phyloP scores from a whole-genome alignment of 116 monocot species.

The Phalaenopsis hybrid region DNA sequence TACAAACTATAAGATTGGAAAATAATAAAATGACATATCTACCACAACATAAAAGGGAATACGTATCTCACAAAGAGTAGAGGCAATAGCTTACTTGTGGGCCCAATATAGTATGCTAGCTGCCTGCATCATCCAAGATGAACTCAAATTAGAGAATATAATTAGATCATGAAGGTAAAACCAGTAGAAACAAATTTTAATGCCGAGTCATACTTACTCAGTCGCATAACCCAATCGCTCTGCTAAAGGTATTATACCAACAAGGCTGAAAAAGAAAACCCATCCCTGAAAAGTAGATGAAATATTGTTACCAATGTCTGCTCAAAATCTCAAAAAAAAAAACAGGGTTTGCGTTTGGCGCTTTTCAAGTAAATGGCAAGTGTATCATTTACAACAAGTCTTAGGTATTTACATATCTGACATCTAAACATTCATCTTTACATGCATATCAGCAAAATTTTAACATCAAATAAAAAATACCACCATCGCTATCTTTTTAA shows the following conservation, averaged over 20 bases:
- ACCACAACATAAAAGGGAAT: neutral
- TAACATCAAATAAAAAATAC: no score
- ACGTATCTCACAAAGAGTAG: neutral
- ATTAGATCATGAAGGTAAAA: neutral
- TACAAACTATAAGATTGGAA: neutral
- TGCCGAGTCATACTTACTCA: constrained; percentile 55
- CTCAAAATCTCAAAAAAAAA: neutral
- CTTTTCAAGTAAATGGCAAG: neutral
- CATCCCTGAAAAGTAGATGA: constrained; percentile 56
- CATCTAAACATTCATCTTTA: no score
- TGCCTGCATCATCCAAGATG: constrained; percentile 36
- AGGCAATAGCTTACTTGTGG: constrained; percentile 53
- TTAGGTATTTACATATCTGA: no score
- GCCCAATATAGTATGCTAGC: constrained; percentile 82
- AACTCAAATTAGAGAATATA: constrained; percentile 9
- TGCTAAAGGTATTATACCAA: constrained; percentile 89
- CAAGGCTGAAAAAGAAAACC: constrained; percentile 95
- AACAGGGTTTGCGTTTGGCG: neutral
- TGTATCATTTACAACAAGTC: no score
- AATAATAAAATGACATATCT: neutral
- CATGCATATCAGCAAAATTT: no score
- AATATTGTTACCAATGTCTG: neutral
- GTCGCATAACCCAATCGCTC: constrained; percentile 98
- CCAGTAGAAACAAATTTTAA: neutral
- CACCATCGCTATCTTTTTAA: no score